A percentile compares a stretch with the other conserved stretches of the same genome.
Evolutionary conservation across 2,329 filamentous ascomycete species (phyloP).

Genomic region (Colletotrichum gloeosporioides): DNA sequence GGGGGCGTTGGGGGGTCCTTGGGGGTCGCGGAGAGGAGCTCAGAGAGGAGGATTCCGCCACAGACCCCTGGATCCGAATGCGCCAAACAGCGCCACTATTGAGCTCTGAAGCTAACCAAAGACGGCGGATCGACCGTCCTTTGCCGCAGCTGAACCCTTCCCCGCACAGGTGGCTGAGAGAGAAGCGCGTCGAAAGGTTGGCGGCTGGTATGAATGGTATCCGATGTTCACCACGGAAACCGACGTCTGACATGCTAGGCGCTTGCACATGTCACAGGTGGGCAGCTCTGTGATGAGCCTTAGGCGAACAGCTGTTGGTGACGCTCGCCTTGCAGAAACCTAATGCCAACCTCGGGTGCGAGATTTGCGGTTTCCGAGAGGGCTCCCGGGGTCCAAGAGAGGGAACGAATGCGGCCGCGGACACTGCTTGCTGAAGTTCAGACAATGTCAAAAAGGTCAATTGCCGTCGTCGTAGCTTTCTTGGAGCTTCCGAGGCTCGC

Average conservation of each 20-base stretch:
- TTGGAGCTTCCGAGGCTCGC: background rate
- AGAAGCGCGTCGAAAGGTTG: background rate
- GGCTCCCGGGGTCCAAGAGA: background rate
- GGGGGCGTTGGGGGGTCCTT: background rate
- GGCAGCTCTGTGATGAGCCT: background rate
- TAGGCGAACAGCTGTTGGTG: background rate
- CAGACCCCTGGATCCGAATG: background rate
- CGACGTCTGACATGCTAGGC: background rate
- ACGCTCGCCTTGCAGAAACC: background rate
- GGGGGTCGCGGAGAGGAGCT: background rate
- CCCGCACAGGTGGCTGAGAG: conserved; percentile 8
- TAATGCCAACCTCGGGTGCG: background rate
- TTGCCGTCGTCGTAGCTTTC: background rate
- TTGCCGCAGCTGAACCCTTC: background rate
- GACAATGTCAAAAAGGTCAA: background rate
- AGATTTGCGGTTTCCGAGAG: background rate
- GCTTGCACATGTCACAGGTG: background rate
- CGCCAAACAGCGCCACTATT: conserved; percentile 1
- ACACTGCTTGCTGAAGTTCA: background rate
- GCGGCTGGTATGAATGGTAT: background rate
- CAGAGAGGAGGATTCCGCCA: background rate
- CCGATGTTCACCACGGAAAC: background rate
- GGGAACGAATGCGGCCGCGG: background rate
- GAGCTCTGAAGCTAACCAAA: background rate
- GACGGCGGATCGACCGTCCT: background rate